Evolutionary conservation across 805 yeast genomes (phyloP).

Genomic region (Candida odintsovae): DNA sequence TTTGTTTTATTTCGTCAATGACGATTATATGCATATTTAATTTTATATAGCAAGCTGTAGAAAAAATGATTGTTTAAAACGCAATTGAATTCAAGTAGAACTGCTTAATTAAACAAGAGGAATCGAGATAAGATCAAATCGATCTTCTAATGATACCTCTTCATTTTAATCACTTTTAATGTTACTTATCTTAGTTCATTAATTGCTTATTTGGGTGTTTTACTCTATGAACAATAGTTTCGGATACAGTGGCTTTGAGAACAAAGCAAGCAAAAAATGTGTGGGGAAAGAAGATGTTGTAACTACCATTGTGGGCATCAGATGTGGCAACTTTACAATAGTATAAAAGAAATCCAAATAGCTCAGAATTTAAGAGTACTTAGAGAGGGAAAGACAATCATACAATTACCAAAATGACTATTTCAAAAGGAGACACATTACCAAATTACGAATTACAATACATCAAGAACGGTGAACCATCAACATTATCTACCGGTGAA

Average conservation of each 20-base stretch:
- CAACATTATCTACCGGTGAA: conserved; percentile 22
- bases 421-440: conserved; percentile 4
- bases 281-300: neutral
- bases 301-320: neutral
- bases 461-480: conserved; percentile 24
- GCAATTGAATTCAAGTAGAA: too few relatives aligned
- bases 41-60: neutral
- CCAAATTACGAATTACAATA: conserved; percentile 26
- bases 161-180: too few relatives aligned
- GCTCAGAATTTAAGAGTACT: too few relatives aligned
- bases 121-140: too few relatives aligned
- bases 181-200: too few relatives aligned
- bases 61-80: neutral
- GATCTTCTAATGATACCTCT: too few relatives aligned
- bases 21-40: neutral
- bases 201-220: too few relatives aligned
- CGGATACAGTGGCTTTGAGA: too few relatives aligned
- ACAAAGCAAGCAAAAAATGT: neutral
- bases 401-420: too few relatives aligned
- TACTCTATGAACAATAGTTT: too few relatives aligned
- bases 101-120: too few relatives aligned
- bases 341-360: neutral
- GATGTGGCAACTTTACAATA: neutral
- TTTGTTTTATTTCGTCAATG: neutral
- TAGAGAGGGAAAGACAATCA: too few relatives aligned